Conservation (phyloP, 352 stramenopile genomes). For the Phytophthora sp. region DNA sequence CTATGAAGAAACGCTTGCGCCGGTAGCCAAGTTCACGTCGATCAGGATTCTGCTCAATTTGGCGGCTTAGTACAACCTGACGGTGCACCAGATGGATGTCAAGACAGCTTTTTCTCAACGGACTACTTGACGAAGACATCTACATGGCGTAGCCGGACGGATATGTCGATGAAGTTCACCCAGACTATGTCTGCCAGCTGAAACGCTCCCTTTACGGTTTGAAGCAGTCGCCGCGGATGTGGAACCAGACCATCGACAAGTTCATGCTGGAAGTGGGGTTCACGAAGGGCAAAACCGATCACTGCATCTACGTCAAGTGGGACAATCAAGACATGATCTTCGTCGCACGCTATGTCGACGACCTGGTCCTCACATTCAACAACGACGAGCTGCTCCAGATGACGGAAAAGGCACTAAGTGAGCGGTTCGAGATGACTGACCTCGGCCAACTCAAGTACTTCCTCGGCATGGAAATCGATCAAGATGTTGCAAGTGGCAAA, state of each 20-base stretch:
- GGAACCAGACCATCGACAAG: slow-evolving; percentile 8
- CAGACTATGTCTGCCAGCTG: not conserved
- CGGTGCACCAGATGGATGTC: too few relatives aligned
- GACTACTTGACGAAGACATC: not conserved
- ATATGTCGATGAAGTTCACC: not conserved
- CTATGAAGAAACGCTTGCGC: too few relatives aligned
- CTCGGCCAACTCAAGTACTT: slow-evolving; percentile 1
- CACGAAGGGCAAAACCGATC: not conserved
- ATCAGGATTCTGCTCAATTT: too few relatives aligned
- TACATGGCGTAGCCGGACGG: not conserved
- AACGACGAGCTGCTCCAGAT: too few relatives aligned
- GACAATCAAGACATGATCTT: too few relatives aligned
- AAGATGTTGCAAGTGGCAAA: not conserved
- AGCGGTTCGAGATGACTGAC: too few relatives aligned
- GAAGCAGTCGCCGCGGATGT: slow-evolving; percentile 1
- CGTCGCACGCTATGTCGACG: too few relatives aligned
- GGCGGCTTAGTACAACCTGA: too few relatives aligned
- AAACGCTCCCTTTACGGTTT: not conserved
- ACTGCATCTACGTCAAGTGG: not conserved
- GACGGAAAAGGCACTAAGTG: too few relatives aligned
- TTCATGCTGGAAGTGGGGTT: not conserved
- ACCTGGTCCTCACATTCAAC: too few relatives aligned
- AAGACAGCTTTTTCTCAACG: too few relatives aligned
- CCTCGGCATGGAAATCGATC: not conserved
- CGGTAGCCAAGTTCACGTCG: too few relatives aligned